Evolutionary conservation across 805 yeast species (phyloP).

Genomic region (Brettanomyces nanus): DNA sequence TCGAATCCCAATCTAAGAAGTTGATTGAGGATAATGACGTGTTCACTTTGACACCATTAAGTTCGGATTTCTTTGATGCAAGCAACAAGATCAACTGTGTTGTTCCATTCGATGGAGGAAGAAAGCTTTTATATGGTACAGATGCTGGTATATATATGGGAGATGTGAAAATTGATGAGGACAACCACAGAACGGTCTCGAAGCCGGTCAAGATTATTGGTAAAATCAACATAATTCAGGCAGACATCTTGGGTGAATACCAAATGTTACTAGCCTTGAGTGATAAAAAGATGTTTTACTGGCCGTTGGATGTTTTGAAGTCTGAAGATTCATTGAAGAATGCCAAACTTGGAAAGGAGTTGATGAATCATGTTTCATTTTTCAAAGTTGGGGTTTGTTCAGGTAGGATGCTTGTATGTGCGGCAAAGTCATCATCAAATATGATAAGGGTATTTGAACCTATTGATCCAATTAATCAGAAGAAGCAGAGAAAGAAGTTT

Average conservation of each 20-base stretch:
- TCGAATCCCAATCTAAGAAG: constrained; percentile 70
- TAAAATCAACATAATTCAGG: constrained; percentile 72
- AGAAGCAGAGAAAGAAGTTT: constrained; percentile 61
- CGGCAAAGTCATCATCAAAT: constrained; percentile 78
- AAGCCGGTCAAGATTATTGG: constrained; percentile 71
- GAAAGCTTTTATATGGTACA: constrained; percentile 84
- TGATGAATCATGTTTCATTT: constrained; percentile 81
- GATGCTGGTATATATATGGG: constrained; percentile 85
- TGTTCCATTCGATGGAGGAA: constrained; percentile 90
- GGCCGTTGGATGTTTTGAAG: constrained; percentile 62
- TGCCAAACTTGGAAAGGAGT: constrained; percentile 62
- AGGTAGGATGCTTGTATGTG: constrained; percentile 82
- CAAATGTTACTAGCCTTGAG: constrained; percentile 71
- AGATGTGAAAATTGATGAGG: constrained; percentile 49
- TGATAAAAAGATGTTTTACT: constrained; percentile 74
- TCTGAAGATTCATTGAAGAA: constrained; percentile 41
- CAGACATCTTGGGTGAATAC: constrained; percentile 88
- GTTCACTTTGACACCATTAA: constrained; percentile 67
- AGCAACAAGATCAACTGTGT: constrained; percentile 80
- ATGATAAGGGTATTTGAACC: constrained; percentile 83
- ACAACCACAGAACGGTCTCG: constrained; percentile 43
- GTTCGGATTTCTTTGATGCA: constrained; percentile 67
- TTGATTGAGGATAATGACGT: constrained; percentile 68
- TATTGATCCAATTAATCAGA: constrained; percentile 57
- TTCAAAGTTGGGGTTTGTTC: constrained; percentile 91